phyloP scores from a whole-genome alignment of 768 basidiomycete genomes.

The Vararia minispora region DNA sequence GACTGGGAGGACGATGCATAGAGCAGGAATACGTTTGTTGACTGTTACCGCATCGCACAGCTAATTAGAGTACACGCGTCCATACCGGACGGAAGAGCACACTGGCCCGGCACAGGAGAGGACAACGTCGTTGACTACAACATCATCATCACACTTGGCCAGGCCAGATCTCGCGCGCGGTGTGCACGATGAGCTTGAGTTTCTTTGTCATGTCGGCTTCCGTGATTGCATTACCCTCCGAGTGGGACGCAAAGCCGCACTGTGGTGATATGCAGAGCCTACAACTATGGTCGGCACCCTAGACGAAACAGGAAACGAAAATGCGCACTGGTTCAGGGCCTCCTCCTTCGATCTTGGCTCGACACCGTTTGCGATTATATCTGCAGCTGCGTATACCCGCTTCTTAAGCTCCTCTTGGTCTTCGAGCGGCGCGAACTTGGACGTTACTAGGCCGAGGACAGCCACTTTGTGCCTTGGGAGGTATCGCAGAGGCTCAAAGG shows the following conservation, averaged over 20 bases:
- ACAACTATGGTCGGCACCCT: too few relatives aligned
- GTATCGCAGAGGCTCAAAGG: conserved; percentile 42
- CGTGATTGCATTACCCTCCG: conserved; percentile 32
- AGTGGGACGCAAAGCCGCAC: conserved; percentile 39
- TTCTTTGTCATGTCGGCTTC: conserved; percentile 27
- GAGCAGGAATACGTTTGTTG: too few relatives aligned
- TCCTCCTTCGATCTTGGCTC: conserved; percentile 26
- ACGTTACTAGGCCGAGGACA: conserved; percentile 33
- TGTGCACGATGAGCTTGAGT: conserved; percentile 23
- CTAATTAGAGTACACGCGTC: background rate
- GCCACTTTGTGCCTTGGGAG: conserved; percentile 34
- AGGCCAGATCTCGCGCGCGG: too few relatives aligned
- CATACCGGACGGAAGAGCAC: conserved; percentile 5
- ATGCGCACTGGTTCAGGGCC: conserved; percentile 28
- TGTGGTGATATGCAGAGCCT: conserved; percentile 36
- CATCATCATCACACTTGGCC: too few relatives aligned
- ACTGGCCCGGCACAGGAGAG: conserved; percentile 2
- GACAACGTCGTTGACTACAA: too few relatives aligned
- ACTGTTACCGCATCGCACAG: background rate
- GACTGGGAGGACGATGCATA: conserved; percentile 47
- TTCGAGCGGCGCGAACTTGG: conserved; percentile 34
- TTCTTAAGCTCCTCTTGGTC: conserved; percentile 26
- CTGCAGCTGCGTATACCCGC: conserved; percentile 33
- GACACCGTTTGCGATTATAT: conserved; percentile 28
- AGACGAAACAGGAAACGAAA: too few relatives aligned